Evolutionary conservation across 257 asterid genomes (phyloP).

Genomic region (Cruciata laevipes): DNA sequence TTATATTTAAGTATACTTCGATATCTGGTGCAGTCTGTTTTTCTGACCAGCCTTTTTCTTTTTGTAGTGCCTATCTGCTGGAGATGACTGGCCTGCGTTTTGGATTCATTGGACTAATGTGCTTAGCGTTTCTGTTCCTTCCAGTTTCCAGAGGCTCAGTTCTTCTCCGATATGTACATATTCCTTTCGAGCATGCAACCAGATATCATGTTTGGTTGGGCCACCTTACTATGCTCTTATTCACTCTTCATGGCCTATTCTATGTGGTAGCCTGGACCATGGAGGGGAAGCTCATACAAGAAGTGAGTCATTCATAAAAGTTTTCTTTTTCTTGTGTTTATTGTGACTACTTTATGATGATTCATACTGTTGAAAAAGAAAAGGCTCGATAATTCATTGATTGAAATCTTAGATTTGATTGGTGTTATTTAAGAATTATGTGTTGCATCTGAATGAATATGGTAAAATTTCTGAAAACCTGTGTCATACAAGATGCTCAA

Average conservation of each 20-base stretch:
- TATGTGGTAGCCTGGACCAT: conserved; percentile 51
- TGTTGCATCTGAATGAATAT: not conserved
- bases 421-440: not conserved
- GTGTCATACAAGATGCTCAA: conserved; percentile 10
- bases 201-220: conserved; percentile 93
- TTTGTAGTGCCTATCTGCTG: conserved; percentile 43
- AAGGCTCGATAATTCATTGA: not conserved
- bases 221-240: conserved; percentile 72
- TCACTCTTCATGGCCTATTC: conserved; percentile 73
- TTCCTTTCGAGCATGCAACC: conserved; percentile 87
- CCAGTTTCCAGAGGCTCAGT: conserved; percentile 74
- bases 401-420: not conserved
- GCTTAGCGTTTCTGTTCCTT: conserved; percentile 60
- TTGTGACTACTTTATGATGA: not conserved
- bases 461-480: not conserved
- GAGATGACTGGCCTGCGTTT: conserved; percentile 60
- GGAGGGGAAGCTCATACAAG: conserved; percentile 34
- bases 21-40: not conserved
- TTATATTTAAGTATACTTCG: not conserved
- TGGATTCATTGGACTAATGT: conserved; percentile 60
- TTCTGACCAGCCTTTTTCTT: not conserved
- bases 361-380: not conserved
- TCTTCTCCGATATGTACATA: conserved; percentile 65
- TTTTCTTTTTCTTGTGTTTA: not conserved
- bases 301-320: conserved; percentile 35